phyloP scores from a whole-genome alignment of 2,329 filamentous ascomycete genomes.

The Aspergillus sp. region DNA sequence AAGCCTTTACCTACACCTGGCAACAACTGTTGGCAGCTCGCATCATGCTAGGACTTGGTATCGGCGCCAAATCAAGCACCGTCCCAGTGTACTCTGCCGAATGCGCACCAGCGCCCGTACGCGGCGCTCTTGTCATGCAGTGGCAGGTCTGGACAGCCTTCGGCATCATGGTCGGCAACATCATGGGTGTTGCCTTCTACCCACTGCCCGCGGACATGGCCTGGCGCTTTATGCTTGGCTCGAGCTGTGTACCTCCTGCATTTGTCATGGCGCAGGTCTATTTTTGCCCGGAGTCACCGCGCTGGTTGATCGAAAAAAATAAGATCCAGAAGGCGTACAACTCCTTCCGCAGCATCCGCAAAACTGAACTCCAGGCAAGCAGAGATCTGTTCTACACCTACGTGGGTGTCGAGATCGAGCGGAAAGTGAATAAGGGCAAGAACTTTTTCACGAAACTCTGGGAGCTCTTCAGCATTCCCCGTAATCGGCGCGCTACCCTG shows the following conservation, averaged over 20 bases:
- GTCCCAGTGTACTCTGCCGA: slow-evolving; percentile 71
- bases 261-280: slow-evolving; percentile 52
- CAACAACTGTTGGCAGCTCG: slow-evolving; percentile 60
- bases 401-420: slow-evolving; percentile 52
- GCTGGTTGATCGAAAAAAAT: slow-evolving; percentile 41
- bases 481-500: slow-evolving; percentile 53
- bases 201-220: slow-evolving; percentile 48
- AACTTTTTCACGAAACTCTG: slow-evolving; percentile 35
- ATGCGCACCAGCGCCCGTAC: slow-evolving; percentile 57
- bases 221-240: slow-evolving; percentile 62
- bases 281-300: slow-evolving; percentile 48
- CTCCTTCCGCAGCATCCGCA: slow-evolving; percentile 35
- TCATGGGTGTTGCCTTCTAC: slow-evolving; percentile 54
- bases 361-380: slow-evolving; percentile 36
- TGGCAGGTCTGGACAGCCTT: slow-evolving; percentile 57
- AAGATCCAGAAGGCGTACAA: slow-evolving; percentile 33
- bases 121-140: slow-evolving; percentile 71
- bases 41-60: slow-evolving; percentile 65
- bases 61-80: slow-evolving; percentile 65
- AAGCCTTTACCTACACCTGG: slow-evolving; percentile 62
- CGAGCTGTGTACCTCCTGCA: slow-evolving; percentile 54
- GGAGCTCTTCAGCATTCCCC: slow-evolving; percentile 51
- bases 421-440: slow-evolving; percentile 41
- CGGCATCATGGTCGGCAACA: slow-evolving; percentile 48
- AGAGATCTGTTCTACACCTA: slow-evolving; percentile 39